Base-by-base conservation (phyloP, 2,329 filamentous ascomycete species). In the Aureobasidium subglaciale region DNA sequence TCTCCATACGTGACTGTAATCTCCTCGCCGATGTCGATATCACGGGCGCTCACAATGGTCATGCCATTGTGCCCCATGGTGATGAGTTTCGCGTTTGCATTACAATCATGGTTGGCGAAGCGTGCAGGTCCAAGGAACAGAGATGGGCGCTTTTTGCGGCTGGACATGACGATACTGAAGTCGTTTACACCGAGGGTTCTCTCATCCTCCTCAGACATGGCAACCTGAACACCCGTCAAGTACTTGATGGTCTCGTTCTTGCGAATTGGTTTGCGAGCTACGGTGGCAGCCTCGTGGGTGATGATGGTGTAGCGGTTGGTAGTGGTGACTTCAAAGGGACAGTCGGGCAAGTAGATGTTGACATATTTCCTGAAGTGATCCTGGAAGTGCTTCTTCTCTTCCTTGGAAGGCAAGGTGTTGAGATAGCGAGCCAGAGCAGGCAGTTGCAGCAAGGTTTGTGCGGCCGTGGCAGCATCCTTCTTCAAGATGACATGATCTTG, bases 1-100 rank as follows among this genome's bases (percentile, higher is more conserved):
- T 95, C 90, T 22, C 92, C 90, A 65, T 99, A 99, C 0, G 87
- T 92, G 0, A 99, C 93, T 0, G 93, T 99, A 58, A 99, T 95
- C 70, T 99, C 93, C 59, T 99, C 91, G 3, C 91, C 93, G 1
- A 87, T 76, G 10, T 86, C 81, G 59, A 99, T 97, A 57, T 91
- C 80, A 61, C 85, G 83, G 30, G 84, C 83, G 2, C 93, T 90
- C 48, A 95, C 83, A 56, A 99, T 91, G 66, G 95, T 88, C 75
- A 99, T 96, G 32, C 90, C 90, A 57, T 91, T 85, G 56, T 86
- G 83, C 42, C 90, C 89, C 32, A 84, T 87, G 32, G 90, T 96
- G 63, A 88, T 86, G 41, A 99, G 80, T 66, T 85, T 83, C 8
- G 91, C 91, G 73, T 97, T 99, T 29, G 93, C 90, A 62, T 87